Conservation (phyloP, 805 yeast species). For the Suhomyces pyralidae region DNA sequence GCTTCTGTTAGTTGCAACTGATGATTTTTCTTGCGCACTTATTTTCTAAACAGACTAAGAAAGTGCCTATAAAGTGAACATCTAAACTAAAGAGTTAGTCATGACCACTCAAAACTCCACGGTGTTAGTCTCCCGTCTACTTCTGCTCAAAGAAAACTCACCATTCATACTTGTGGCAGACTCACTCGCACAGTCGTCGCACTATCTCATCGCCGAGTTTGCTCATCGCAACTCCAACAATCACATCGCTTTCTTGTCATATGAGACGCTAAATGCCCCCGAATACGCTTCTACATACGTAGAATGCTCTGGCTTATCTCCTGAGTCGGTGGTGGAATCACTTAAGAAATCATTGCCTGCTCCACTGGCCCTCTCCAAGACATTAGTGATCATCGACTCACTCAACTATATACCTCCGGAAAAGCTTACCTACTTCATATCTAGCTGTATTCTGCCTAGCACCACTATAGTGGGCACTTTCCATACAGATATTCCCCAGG, state of each 20-base stretch:
- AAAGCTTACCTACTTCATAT: slow-evolving; percentile 48
- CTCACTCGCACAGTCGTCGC: slow-evolving; percentile 65
- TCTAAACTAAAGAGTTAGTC: too few species aligned
- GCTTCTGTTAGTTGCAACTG: neutral
- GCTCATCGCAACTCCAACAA: slow-evolving; percentile 35
- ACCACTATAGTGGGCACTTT: slow-evolving; percentile 32
- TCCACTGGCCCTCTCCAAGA: slow-evolving; percentile 19
- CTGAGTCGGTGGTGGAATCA: slow-evolving; percentile 16
- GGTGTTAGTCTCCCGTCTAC: slow-evolving; percentile 62
- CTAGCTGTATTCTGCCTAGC: slow-evolving; percentile 40
- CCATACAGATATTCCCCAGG: slow-evolving; percentile 35
- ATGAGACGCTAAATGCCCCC: slow-evolving; percentile 61
- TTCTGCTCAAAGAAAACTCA: slow-evolving; percentile 67
- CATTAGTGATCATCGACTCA: slow-evolving; percentile 62
- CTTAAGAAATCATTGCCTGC: slow-evolving; percentile 19
- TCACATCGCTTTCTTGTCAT: slow-evolving; percentile 57
- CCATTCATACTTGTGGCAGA: slow-evolving; percentile 74
- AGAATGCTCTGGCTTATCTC: slow-evolving; percentile 34
- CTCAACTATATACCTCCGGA: slow-evolving; percentile 54
- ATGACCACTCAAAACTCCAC: slow-evolving; percentile 20
- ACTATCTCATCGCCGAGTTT: slow-evolving; percentile 56
- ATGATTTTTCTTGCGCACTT: neutral
- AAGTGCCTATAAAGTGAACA: too few species aligned
- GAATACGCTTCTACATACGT: slow-evolving; percentile 46
- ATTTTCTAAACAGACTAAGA: too few species aligned